phyloP scores from a whole-genome alignment of 2,329 filamentous ascomycete species.

The Colletotrichum destructivum region DNA sequence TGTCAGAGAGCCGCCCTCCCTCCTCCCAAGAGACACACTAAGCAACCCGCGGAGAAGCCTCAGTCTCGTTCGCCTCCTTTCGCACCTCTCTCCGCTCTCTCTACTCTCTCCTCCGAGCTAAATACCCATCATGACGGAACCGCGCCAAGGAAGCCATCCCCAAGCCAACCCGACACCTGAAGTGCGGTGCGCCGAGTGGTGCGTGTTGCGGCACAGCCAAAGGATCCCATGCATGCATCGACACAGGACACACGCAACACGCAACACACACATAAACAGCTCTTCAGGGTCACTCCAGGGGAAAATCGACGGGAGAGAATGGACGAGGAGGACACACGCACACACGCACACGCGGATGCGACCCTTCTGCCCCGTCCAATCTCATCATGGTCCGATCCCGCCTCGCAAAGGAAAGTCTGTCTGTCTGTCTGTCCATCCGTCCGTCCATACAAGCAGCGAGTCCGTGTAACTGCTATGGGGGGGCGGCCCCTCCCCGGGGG shows the following conservation, averaged over 20 bases:
- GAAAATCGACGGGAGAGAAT: not conserved
- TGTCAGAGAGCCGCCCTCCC: no score
- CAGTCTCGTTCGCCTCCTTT: no score
- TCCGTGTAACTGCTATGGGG: no score
- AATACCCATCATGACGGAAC: not conserved
- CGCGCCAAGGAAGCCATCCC: not conserved
- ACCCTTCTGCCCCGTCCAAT: conserved; percentile 12
- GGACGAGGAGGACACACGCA: conserved; percentile 6
- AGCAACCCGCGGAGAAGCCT: no score
- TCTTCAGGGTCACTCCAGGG: conserved; percentile 1
- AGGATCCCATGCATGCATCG: not conserved
- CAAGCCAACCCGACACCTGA: not conserved
- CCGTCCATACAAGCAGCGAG: no score
- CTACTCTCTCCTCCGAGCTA: not conserved
- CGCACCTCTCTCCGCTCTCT: no score
- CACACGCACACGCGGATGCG: conserved; percentile 1
- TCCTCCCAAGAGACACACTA: no score
- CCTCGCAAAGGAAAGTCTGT: no score
- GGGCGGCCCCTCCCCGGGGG: no score
- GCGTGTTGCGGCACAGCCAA: conserved; percentile 36
- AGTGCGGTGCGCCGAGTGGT: conserved; percentile 24
- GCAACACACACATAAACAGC: not conserved
- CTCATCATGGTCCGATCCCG: no score
- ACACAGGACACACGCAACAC: not conserved
- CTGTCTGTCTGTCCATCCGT: no score